Evolutionary conservation across 2,329 filamentous ascomycete species (phyloP).

Genomic region (Tolypocladium pustulatum): DNA sequence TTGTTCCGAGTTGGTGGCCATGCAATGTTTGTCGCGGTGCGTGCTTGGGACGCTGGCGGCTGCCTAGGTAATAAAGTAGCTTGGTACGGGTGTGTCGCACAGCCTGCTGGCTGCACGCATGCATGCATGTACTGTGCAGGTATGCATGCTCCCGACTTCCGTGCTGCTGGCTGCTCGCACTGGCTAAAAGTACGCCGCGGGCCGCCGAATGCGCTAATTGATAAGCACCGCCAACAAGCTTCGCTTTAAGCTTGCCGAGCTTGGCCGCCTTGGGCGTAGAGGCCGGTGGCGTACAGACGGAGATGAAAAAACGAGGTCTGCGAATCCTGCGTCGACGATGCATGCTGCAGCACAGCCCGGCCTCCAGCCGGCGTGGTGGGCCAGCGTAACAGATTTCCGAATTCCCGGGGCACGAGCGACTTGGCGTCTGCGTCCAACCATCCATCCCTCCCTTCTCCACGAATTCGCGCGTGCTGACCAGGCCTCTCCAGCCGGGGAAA

Average conservation of each 20-base stretch:
- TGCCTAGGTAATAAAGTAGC: no score
- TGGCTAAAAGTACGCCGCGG: no score
- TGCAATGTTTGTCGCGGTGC: neutral
- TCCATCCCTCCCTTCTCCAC: neutral
- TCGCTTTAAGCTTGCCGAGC: neutral
- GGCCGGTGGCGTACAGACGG: neutral
- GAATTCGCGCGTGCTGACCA: neutral
- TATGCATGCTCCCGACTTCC: no score
- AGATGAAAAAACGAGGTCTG: neutral
- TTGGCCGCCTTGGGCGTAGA: neutral
- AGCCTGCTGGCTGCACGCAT: no score
- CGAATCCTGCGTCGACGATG: neutral
- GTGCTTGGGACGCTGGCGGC: no score
- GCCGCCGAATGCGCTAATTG: neutral
- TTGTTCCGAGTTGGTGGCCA: neutral
- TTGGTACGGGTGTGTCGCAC: no score
- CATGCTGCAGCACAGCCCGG: neutral
- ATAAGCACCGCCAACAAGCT: neutral
- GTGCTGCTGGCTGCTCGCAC: no score
- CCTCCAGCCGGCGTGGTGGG: neutral
- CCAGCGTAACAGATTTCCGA: neutral
- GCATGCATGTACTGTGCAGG: no score
- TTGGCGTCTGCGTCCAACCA: neutral
- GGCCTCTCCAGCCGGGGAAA: neutral
- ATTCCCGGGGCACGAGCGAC: neutral